Conservation (phyloP, 164 flowering plant species). For the Piper betle region DNA sequence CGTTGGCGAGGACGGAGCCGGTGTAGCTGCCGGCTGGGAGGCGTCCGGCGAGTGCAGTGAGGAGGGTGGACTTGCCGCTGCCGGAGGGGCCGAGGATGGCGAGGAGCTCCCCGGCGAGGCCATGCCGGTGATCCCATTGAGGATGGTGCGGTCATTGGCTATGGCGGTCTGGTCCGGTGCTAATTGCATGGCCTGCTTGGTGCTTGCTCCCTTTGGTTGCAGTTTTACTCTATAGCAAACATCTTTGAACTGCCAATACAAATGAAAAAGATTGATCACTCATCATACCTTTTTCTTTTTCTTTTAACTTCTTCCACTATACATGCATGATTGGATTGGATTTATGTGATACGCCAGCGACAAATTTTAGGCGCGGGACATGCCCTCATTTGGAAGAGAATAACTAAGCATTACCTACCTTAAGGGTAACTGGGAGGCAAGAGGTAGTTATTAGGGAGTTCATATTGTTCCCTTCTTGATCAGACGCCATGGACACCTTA, state of each 20-base stretch:
- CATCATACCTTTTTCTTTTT: no score
- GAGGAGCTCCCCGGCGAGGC: conserved; percentile 77
- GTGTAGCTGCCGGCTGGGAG: conserved; percentile 29
- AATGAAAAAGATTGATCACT: no score
- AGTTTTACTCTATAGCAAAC: conserved; percentile 40
- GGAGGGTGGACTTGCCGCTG: conserved; percentile 84
- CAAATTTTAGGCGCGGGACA: no score
- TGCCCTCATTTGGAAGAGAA: no score
- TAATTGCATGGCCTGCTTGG: conserved; percentile 1
- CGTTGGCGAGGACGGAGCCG: conserved; percentile 56
- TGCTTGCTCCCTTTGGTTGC: conserved; percentile 10
- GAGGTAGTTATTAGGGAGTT: conserved; percentile 13
- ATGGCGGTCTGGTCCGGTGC: neutral
- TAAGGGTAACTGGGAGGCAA: conserved; percentile 25
- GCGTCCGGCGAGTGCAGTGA: conserved; percentile 64
- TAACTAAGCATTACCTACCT: no score
- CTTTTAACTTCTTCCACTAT: no score
- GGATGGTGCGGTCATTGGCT: conserved; percentile 33
- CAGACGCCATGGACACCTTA: neutral
- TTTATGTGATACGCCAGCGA: no score
- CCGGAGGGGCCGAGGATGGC: conserved; percentile 92
- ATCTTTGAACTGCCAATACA: conserved; percentile 46
- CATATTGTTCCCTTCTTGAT: conserved; percentile 4
- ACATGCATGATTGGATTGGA: no score
- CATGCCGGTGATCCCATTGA: conserved; percentile 58